phyloP scores from a whole-genome alignment of 257 asterid species.

The Solanum lycopersicoides region DNA sequence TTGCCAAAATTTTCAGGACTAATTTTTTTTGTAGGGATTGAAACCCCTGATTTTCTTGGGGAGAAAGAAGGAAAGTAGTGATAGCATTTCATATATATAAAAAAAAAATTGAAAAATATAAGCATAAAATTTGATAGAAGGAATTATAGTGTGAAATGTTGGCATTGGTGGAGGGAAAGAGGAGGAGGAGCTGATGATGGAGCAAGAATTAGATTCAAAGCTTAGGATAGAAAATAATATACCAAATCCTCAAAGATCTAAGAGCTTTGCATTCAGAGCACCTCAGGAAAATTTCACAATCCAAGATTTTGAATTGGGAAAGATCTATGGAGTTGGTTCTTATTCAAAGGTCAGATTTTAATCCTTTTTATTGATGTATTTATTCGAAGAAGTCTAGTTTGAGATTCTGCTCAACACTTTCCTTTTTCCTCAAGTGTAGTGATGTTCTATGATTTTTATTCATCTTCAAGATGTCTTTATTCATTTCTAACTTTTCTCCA shows the following conservation, averaged over 20 bases:
- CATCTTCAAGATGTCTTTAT: neutral
- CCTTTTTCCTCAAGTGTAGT: neutral
- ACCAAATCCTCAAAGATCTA: constrained; percentile 57
- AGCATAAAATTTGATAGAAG: neutral
- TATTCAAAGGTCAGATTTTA: constrained; percentile 71
- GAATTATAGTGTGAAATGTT: constrained; percentile 31
- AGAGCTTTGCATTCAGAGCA: constrained; percentile 81
- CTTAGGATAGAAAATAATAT: constrained; percentile 44
- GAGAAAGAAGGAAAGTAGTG: neutral
- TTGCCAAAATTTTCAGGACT: constrained; percentile 35
- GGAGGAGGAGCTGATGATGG: constrained; percentile 37
- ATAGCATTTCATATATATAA: neutral
- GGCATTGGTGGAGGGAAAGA: constrained; percentile 32
- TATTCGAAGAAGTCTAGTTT: neutral
- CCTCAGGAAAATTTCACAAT: constrained; percentile 88
- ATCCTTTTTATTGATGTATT: neutral
- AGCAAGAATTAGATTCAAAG: constrained; percentile 78
- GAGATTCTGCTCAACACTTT: neutral
- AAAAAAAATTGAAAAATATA: neutral
- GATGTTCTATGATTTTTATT: neutral
- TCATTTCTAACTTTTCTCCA: neutral
- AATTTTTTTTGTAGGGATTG: constrained; percentile 37
- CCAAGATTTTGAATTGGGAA: constrained; percentile 91
- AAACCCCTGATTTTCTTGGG: constrained; percentile 1
- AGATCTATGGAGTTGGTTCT: constrained; percentile 98